Conservation (phyloP, 139 green algal species). For the Closterium sp. region DNA sequence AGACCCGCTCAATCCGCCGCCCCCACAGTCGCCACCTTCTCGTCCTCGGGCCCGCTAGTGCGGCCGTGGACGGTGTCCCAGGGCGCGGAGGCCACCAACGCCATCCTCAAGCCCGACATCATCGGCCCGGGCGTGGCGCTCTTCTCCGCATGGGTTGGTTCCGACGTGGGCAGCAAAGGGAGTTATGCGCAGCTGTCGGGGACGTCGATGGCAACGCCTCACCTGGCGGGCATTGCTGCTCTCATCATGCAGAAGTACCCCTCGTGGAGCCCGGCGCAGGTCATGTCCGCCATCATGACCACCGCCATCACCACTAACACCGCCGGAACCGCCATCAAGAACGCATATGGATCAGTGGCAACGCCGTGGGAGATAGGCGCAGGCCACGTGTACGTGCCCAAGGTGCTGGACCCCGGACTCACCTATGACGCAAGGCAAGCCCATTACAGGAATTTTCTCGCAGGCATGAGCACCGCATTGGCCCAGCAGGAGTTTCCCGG, state of each 20-base stretch:
- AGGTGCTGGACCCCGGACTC: not conserved
- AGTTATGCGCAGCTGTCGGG: not conserved
- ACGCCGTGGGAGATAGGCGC: not conserved
- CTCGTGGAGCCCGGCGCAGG: not conserved
- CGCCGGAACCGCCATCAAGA: not conserved
- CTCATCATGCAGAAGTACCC: not conserved
- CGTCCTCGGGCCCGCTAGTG: not conserved
- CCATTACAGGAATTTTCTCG: not conserved
- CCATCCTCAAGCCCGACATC: not conserved
- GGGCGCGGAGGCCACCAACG: not conserved
- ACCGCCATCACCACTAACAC: not conserved
- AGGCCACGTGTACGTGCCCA: not conserved
- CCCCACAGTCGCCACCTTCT: not conserved
- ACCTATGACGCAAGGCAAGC: not conserved
- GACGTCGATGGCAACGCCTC: conserved; percentile 1
- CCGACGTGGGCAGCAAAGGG: not conserved
- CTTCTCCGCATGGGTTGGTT: not conserved
- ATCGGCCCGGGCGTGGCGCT: not conserved
- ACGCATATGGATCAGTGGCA: not conserved
- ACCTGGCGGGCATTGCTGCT: conserved; percentile 1
- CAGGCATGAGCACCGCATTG: not conserved
- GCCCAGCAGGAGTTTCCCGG: not conserved
- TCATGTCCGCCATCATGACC: not conserved
- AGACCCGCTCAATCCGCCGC: too few species aligned
- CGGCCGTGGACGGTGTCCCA: not conserved